Base-by-base conservation (phyloP, 352 stramenopile species). In the Globisporangium echinulatum region DNA sequence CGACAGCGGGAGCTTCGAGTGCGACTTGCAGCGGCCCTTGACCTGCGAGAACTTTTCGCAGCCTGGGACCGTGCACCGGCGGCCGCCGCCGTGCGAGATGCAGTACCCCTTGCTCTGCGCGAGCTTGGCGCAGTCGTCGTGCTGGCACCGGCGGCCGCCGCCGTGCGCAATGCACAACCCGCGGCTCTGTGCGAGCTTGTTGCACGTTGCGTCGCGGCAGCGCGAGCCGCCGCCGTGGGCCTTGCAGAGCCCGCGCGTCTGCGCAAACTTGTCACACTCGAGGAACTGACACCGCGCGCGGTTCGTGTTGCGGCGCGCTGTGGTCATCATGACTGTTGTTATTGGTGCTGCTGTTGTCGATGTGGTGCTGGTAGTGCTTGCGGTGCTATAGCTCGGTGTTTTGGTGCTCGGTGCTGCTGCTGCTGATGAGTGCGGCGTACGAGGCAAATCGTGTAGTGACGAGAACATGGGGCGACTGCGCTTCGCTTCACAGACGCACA, bases 11-110 rank as follows among this genome's bases (percentile, higher is more conserved):
- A 92, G 74, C 73, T 94, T 94, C 8, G 82, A 90, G 69, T 94
- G 84, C 40, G 79, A 87, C 73, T 94, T 94, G 71, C 84, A 94
- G 19, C 83, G 83, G 25, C 84, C 84, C 47, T 90, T 90, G 59
- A 94, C 83, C 61, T 94, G 84, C n/a, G 84, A 90, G 59, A 94
- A 94, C 72, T 94, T 94, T 56, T 90, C 74, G 62, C 87, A 96
- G 66, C 83, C 77, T 2, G 71, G 62, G 36, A 90, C 77, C 19
- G 69, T 83, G 66, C 84, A 94, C 1, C 84, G 82, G 0, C 82
- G 83, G 5, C 84, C 84, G 33, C 84, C 84, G 42, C 84, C 83
- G 63, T 93, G 83, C 17, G 83, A 87, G 56, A 93, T 90, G 73
- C 83, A 93, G 62, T 85, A 88, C 8, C 83, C 83, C 54, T 88